phyloP scores from a whole-genome alignment of 805 yeast genomes.

The Blastobotrys parvus region DNA sequence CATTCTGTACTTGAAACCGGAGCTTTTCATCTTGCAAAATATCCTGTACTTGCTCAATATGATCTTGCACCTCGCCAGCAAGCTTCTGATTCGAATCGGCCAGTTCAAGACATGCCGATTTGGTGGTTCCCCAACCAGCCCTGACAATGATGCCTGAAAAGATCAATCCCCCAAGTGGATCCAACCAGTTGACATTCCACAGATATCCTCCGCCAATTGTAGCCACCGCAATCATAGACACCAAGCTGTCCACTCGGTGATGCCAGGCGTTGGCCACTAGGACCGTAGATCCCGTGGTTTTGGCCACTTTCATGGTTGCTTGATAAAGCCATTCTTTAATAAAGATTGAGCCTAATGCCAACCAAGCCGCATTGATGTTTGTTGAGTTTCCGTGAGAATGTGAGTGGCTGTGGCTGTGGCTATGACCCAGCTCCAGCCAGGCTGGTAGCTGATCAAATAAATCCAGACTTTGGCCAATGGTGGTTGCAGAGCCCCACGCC shows the following conservation, averaged over 20 bases:
- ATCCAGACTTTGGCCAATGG: constrained; percentile 11
- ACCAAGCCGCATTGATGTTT: constrained; percentile 90
- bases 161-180: constrained; percentile 83
- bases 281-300: constrained; percentile 72
- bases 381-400: constrained; percentile 34
- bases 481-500: constrained; percentile 73
- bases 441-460: constrained; percentile 20
- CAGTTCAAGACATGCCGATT: constrained; percentile 62
- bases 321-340: constrained; percentile 84
- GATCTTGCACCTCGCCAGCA: neutral
- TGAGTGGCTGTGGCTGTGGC: constrained; percentile 43
- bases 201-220: constrained; percentile 83
- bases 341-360: constrained; percentile 81
- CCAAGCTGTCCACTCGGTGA: constrained; percentile 88
- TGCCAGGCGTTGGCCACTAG: constrained; percentile 98
- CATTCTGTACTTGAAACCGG: constrained; percentile 8
- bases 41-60: constrained; percentile 5
- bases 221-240: constrained; percentile 81
- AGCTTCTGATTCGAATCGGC: constrained; percentile 23
- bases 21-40: constrained; percentile 8
- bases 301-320: constrained; percentile 76
- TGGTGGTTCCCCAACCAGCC: constrained; percentile 76
- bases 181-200: constrained; percentile 73
- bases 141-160: constrained; percentile 75
- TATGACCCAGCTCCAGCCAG: constrained; percentile 44